These are phyloP conservation scores for Colletotrichum somersetense DNA, from an alignment of 2,329 filamentous ascomycete species.

Conservation along the genomic window DNA sequence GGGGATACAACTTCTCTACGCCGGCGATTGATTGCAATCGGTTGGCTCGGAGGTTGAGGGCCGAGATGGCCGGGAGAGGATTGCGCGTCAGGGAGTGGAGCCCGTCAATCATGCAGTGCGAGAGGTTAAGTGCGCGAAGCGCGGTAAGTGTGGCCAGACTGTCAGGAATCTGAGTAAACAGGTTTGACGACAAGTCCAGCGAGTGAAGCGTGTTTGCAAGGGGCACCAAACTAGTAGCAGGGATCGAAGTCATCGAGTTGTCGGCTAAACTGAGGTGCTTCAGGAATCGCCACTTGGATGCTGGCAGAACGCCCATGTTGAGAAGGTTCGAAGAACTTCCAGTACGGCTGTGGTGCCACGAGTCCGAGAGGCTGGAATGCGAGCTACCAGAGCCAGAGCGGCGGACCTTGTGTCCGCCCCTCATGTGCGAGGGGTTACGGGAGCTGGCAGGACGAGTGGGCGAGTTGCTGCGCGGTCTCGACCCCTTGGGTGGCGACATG, in stretches of 20 bases:
- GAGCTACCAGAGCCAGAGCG: constrained; percentile 94
- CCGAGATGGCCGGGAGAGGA: constrained; percentile 92
- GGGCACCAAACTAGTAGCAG: constrained; percentile 80
- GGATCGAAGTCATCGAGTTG: constrained; percentile 87
- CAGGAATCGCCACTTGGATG: constrained; percentile 94
- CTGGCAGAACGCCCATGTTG: constrained; percentile 77
- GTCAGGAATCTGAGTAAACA: constrained; percentile 95
- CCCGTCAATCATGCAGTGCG: constrained; percentile 97
- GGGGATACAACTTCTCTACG: constrained; percentile 86
- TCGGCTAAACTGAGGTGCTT: constrained; percentile 92
- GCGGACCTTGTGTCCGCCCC: constrained; percentile 80
- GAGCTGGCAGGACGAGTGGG: constrained; percentile 82
- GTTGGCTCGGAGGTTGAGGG: constrained; percentile 91
- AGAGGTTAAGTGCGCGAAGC: constrained; percentile 92
- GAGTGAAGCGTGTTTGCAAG: constrained; percentile 91
- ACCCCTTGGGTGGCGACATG: constrained; percentile 58
- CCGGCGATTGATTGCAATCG: constrained; percentile 88
- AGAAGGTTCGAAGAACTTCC: constrained; percentile 85
- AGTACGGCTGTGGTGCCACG: constrained; percentile 68
- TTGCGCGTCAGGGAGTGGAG: constrained; percentile 88
- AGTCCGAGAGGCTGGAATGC: constrained; percentile 80
- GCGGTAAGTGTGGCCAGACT: constrained; percentile 87
- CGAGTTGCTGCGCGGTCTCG: constrained; percentile 80
- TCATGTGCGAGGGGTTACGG: constrained; percentile 77
- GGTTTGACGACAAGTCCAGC: constrained; percentile 90